Percentiles rank a stretch among this genome's conserved stretches.
These are phyloP conservation scores for Microbotryum saponariae DNA, from an alignment of 1,284 basidiomycete species.

Conservation along the genomic window DNA sequence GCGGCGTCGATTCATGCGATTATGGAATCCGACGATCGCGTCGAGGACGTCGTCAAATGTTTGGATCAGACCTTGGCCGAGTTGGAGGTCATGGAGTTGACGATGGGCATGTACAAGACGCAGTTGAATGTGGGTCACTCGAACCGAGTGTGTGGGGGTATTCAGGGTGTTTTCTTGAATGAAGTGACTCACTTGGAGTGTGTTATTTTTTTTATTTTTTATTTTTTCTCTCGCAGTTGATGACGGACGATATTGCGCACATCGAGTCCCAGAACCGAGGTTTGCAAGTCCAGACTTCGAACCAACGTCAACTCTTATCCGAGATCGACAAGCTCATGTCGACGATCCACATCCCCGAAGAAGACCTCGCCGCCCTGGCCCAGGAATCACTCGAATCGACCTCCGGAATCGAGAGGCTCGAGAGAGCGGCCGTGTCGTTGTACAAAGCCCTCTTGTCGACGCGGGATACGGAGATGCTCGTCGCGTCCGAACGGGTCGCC, in stretches of 20 bases:
- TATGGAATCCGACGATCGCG: slow-evolving; percentile 78
- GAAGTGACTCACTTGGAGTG: not conserved
- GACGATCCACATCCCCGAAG: slow-evolving; percentile 83
- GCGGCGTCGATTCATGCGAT: slow-evolving; percentile 97
- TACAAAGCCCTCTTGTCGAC: slow-evolving; percentile 92
- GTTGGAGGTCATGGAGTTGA: slow-evolving; percentile 38
- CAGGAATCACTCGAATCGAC: slow-evolving; percentile 77
- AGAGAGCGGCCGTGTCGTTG: slow-evolving; percentile 74
- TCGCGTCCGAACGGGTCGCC: slow-evolving; percentile 73
- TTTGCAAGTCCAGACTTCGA: slow-evolving; percentile 94
- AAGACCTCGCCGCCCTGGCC: slow-evolving; percentile 65
- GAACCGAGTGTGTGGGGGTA: not conserved
- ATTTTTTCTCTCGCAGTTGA: slow-evolving; percentile 54
- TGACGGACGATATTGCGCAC: slow-evolving; percentile 85
- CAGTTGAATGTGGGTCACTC: slow-evolving; percentile 68
- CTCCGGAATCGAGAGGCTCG: slow-evolving; percentile 66
- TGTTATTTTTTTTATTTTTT: not conserved
- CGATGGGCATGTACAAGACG: slow-evolving; percentile 84
- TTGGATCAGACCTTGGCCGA: slow-evolving; percentile 38
- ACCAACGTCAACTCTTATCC: slow-evolving; percentile 71
- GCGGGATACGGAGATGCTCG: slow-evolving; percentile 88
- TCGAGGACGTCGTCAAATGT: slow-evolving; percentile 74
- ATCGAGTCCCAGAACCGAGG: slow-evolving; percentile 97
- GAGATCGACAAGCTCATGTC: slow-evolving; percentile 80
- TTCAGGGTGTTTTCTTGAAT: not conserved